Conservation (phyloP, 148 eudicot species). For the Rhododendron williamsianum region DNA sequence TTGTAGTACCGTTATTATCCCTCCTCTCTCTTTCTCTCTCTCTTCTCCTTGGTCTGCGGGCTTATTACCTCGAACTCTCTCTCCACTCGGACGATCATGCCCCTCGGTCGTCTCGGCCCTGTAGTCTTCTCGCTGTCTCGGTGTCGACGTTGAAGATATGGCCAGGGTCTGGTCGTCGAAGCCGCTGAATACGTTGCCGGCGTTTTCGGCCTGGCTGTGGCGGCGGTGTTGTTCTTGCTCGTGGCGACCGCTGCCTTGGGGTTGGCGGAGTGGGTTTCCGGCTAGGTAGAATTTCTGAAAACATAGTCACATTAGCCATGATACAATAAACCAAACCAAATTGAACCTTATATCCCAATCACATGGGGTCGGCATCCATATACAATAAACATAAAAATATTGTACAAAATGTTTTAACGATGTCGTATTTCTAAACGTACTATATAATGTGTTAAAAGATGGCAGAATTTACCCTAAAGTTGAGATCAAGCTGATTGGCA, state of each 20-base stretch:
- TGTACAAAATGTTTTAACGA: neutral
- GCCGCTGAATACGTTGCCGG: conserved; percentile 42
- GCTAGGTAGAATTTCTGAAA: conserved; percentile 57
- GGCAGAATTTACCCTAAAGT: conserved; percentile 34
- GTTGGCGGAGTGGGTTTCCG: conserved; percentile 38
- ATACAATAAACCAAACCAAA: too few relatives aligned
- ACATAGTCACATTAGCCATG: neutral
- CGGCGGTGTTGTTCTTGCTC: neutral
- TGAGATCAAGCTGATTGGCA: conserved; percentile 55
- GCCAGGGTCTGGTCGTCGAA: conserved; percentile 33
- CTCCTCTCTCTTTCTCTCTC: neutral
- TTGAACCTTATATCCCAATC: too few relatives aligned
- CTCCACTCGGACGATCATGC: conserved; percentile 41
- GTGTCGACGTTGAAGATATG: conserved; percentile 19
- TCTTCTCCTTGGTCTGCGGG: conserved; percentile 32
- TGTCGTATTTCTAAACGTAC: neutral
- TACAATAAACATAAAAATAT: neutral
- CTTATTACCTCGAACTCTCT: conserved; percentile 17
- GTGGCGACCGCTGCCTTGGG: neutral
- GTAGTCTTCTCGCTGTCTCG: conserved; percentile 26
- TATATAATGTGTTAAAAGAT: neutral
- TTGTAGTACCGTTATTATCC: neutral
- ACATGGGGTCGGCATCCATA: too few relatives aligned
- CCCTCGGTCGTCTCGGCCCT: conserved; percentile 39
- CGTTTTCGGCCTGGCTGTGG: neutral